Evolutionary conservation across 164 flowering plant genomes (phyloP), one percentile per base, ranked within the genome.

Genomic region (Piper betle): DNA sequence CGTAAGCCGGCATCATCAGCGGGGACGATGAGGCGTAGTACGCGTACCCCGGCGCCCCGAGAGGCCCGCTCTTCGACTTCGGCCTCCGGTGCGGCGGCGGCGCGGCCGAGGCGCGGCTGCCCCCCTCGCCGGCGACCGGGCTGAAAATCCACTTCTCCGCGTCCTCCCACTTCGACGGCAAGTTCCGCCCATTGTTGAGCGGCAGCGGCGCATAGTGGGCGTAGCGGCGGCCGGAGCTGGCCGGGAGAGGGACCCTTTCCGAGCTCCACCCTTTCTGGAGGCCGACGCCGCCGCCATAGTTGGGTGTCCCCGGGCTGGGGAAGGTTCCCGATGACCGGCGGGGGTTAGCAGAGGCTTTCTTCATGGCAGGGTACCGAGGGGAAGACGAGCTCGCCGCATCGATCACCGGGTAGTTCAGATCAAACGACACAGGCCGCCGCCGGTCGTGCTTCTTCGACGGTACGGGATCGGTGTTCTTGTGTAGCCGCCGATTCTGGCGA

Each of bases 131-230:
- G 0, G 80, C 59, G 38, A 82, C 81, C 1, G 99, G 96, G 71
- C 99, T 90, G 20, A 83, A 76, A 57, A 93, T 90, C 99, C 97
- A 93, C 79, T 96, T 81, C 80, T 93, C 99, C 2, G 99, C 99
- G 73, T 93, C 99, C 63, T 93, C 99, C 99, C 99, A 90, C 66
- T 93, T 93, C 0, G 97, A 93, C n/a, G 99, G 99, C 73, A 93
- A 69, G 5, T 83, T 76, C 73, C 79, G 80, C 16, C 96, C 96
- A 59, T 76, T 79, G 62, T 75, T 82, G 55, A 75, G 78, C 52
- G 87, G 91, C 72, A 86, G 66, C 59, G 82, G 60, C 12, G 82
- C 69, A 37, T 75, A 71, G 65, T 67, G 70, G 20, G 63, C 71
- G 18, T 77, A 67, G 63, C 77, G 77, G 66, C 83, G 67, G 55